Conservation (phyloP, 2,329 filamentous ascomycete species). For the Fusarium domesticum region DNA sequence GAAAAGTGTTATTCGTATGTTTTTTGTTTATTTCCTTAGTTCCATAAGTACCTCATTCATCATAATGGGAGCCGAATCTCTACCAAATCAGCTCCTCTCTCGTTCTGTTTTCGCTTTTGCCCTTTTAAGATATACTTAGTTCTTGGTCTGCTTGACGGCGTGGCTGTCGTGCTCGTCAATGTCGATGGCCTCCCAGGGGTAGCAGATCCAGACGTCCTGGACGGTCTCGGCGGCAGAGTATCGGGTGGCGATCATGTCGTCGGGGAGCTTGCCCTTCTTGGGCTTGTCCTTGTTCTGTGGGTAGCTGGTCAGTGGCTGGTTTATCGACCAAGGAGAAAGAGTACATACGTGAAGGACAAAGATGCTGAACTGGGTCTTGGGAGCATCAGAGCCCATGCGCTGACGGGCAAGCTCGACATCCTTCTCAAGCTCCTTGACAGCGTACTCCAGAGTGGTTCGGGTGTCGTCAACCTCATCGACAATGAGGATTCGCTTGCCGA, state of each 20-base stretch:
- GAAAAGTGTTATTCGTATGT: constrained; percentile 1
- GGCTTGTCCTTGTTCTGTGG: constrained; percentile 89
- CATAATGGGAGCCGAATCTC: constrained; percentile 8
- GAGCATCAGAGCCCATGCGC: constrained; percentile 60
- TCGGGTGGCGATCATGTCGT: constrained; percentile 70
- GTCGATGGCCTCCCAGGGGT: constrained; percentile 94
- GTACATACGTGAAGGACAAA: constrained; percentile 85
- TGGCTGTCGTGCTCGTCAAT: constrained; percentile 87
- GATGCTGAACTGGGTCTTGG: constrained; percentile 83
- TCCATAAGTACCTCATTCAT: constrained; percentile 10
- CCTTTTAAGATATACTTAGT: constrained; percentile 14
- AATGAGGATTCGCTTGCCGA: constrained; percentile 31
- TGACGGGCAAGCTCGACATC: constrained; percentile 81
- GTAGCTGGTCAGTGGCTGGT: constrained; percentile 6
- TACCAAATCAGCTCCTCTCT: constrained; percentile 15
- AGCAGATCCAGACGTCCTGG: constrained; percentile 96
- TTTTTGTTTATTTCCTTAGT: constrained; percentile 7
- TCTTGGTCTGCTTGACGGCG: constrained; percentile 49
- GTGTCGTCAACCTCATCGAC: constrained; percentile 79
- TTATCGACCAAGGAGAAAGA: rapidly evolving
- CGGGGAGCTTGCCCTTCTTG: constrained; percentile 85
- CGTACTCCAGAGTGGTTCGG: constrained; percentile 89
- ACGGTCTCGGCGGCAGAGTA: constrained; percentile 88
- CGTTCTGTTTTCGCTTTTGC: constrained; percentile 15
- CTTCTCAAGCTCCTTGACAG: constrained; percentile 89